Percentiles rank a stretch among this genome's conserved stretches.
Conservation (phyloP, 1,284 basidiomycete species). For the Stereum hirsutum region DNA sequence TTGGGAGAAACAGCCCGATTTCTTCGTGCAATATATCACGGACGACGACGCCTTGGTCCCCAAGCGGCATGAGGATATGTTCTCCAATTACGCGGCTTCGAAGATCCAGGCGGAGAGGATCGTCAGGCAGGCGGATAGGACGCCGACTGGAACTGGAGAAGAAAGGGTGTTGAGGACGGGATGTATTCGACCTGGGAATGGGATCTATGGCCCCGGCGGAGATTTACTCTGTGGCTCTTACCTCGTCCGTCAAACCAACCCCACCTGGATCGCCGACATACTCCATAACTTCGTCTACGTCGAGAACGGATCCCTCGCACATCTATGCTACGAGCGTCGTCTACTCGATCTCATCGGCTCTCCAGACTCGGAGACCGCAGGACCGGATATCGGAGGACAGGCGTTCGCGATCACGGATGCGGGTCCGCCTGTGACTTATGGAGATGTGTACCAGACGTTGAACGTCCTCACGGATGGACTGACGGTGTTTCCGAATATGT, state of each 20-base stretch:
- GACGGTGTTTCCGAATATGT: slow-evolving; percentile 36
- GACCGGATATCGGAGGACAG: slow-evolving; percentile 63
- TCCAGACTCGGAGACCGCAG: slow-evolving; percentile 27
- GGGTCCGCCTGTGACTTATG: slow-evolving; percentile 48
- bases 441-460: slow-evolving; percentile 47
- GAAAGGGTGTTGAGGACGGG: slow-evolving; percentile 58
- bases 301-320: slow-evolving; percentile 63
- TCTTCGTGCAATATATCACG: slow-evolving; percentile 45
- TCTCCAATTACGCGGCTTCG: slow-evolving; percentile 62
- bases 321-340: slow-evolving; percentile 63
- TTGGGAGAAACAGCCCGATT: slow-evolving; percentile 49
- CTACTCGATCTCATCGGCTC: slow-evolving; percentile 37
- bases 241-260: slow-evolving; percentile 47
- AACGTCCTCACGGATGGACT: slow-evolving; percentile 33
- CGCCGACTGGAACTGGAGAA: slow-evolving; percentile 22
- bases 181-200: slow-evolving; percentile 66
- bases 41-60: slow-evolving; percentile 43
- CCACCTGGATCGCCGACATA: slow-evolving; percentile 48
- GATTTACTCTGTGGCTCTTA: slow-evolving; percentile 58
- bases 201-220: slow-evolving; percentile 63
- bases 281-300: slow-evolving; percentile 62
- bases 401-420: slow-evolving; percentile 57
- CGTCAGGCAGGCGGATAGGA: slow-evolving; percentile 46
- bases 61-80: slow-evolving; percentile 44
- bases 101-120: slow-evolving; percentile 44